Base-by-base conservation (phyloP, 306 rosid species). In the Prunus kanzakura region DNA sequence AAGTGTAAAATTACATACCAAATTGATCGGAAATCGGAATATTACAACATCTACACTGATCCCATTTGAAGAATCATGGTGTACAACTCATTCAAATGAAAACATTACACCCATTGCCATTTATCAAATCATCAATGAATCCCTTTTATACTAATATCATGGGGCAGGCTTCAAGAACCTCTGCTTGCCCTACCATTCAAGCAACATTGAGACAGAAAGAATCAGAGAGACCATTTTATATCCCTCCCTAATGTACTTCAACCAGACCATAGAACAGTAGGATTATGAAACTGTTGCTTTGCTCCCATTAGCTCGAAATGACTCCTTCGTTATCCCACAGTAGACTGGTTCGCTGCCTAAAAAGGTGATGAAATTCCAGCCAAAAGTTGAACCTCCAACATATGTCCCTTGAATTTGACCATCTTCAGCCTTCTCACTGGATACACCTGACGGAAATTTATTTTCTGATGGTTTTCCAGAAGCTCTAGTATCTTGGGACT, bases 341-440 rank as follows among this genome's bases (percentile, higher is more conserved):
- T 90, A 93, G 78, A 85, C 90, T 14, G 97, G 82, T 16, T 86
- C 86, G 3, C 63, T 43, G 64, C 89, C 82, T n/a, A 82, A 22
- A 78, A 69, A 87, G 67, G 91, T 87, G 69, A 93, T 81, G 71
- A 93, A 93, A 57, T 93, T 93, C 97, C 97, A 93, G 46, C 97
- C 98, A 22, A 91, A 88, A 56, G 94, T 97, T 14, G 98, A 93
- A 69, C 98, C 98, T 35, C 98, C 98, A 72, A 90, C 68, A 67
- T 87, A 89, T 55, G 90, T 69, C 64, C 90, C 94, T 1, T 49
- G 66, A 30, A 64, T 4, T 65, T 75, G 89, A 63, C 86, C 77
- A 63, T 83, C 90, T 73, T 86, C 90, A 15, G 51, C 75, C 27
- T 85, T 87, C 79, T 86, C 87, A n/a, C 64, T 78, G 14, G 66